These are phyloP conservation scores for Saccharomycopsis schoenii DNA, from an alignment of 805 yeast species.

Conservation along the genomic window DNA sequence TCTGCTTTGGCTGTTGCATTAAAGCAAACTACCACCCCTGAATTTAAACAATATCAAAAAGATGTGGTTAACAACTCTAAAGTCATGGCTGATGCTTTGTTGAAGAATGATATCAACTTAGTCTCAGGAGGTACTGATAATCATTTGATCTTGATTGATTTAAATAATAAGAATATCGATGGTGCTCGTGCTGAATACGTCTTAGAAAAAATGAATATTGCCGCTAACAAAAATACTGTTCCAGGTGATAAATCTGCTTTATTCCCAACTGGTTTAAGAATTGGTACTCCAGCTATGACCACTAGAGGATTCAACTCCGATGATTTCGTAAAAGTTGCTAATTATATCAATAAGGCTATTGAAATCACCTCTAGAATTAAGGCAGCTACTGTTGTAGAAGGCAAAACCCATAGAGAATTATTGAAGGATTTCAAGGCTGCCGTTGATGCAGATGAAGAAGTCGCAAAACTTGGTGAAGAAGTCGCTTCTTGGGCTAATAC, in stretches of 20 bases:
- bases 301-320: constrained; percentile 90
- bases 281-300: constrained; percentile 98
- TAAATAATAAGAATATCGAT: constrained; percentile 83
- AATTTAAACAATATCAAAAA: constrained; percentile 81
- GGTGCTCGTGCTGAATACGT: constrained; percentile 97
- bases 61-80: constrained; percentile 86
- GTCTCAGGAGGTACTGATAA: constrained; percentile 96
- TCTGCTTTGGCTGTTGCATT: constrained; percentile 95
- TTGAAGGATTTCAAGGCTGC: constrained; percentile 61
- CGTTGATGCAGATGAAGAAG: constrained; percentile 55
- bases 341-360: constrained; percentile 74
- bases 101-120: constrained; percentile 51
- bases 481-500: constrained; percentile 62
- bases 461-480: constrained; percentile 51
- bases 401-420: constrained; percentile 45
- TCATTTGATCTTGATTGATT: constrained; percentile 86
- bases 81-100: constrained; percentile 63
- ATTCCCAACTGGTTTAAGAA: constrained; percentile 94
- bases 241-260: constrained; percentile 97
- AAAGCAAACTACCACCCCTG: constrained; percentile 87
- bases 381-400: constrained; percentile 37
- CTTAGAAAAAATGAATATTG: constrained; percentile 89
- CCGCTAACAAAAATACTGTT: constrained; percentile 93
- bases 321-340: constrained; percentile 73
- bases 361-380: constrained; percentile 54